Percentiles rank a stretch among this genome's conserved stretches.
Evolutionary conservation across 2,329 filamentous ascomycete genomes (phyloP).

Genomic region (Trichoderma brevicompactum): DNA sequence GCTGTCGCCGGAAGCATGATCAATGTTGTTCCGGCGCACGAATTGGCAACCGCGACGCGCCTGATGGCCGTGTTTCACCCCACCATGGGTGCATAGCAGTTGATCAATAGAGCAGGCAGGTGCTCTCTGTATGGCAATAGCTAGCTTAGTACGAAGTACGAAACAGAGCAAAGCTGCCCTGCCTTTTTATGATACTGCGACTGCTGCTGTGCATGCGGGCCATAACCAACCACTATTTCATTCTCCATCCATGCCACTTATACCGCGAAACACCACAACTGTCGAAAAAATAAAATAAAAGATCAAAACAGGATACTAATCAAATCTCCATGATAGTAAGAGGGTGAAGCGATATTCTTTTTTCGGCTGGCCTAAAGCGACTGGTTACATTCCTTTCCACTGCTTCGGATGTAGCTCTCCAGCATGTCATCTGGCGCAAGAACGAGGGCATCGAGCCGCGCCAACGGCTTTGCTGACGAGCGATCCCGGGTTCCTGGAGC

Average conservation of each 20-base stretch:
- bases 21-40: conserved; percentile 18
- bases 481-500: conserved; percentile 45
- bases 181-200: conserved; percentile 1
- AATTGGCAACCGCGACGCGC: conserved; percentile 27
- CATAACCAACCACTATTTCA: neutral
- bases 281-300: neutral
- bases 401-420: conserved; percentile 44
- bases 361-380: neutral
- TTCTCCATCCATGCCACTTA: too few relatives aligned
- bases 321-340: neutral
- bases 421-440: conserved; percentile 48
- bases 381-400: neutral
- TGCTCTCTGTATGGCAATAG: too few relatives aligned
- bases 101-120: neutral
- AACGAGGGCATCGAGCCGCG: conserved; percentile 51
- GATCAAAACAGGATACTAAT: neutral
- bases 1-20: conserved; percentile 13
- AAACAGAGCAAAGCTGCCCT: neutral
- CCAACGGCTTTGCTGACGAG: conserved; percentile 45
- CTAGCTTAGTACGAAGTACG: too few relatives aligned
- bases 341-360: neutral
- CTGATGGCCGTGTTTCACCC: conserved; percentile 18
- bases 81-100: conserved; percentile 18
- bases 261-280: neutral
- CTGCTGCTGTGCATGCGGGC: conserved; percentile 1